Base-by-base conservation (phyloP, 805 yeast species). In the Kodamaea hsintzibuensis region DNA sequence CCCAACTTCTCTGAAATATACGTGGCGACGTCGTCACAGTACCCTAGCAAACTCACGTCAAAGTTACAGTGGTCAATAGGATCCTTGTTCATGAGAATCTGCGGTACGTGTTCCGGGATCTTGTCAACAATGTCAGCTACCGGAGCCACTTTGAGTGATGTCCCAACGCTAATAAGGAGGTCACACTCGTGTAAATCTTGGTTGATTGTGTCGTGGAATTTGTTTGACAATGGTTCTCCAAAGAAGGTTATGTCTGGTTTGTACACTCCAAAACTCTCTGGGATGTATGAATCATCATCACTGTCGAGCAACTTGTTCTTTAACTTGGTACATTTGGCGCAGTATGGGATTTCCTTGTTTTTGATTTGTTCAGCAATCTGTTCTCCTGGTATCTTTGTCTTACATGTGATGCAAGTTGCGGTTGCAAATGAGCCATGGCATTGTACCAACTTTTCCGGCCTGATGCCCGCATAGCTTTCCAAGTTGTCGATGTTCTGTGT, bases 191-290 rank as follows among this genome's bases (percentile, higher is more conserved):
- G 61, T 6, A 85, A 75, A 65, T 92, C 97, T 43, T 79, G 77
- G 42, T 75, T 73, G 27, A 85, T 80, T 16, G 71, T 67, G 46
- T 79, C 78, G 60, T 90, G 92, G 64, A 86, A 91, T 47, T 77
- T 69, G 12, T 76, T 75, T 0, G 97, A 97, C 54, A 91, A 74
- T 13, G 85, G 82, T 67, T 91, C 97, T 13, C 96, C 96, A 61
- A 91, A 91, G 64, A 91, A 91, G 0, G 96, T 91, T 56, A 91
- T 91, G 65, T 91, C 96, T 0, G 98, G 98, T 67, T 92, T 91
- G 81, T 89, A 79, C 2, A 91, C 93, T 13, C 97, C 97, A 65
- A 70, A 83, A 7, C 88, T 80, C 60, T 82, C 80, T 19, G 76
- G 69, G 1, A 68, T 56, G 50, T 59, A 65, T 10, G 56, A 51